Evolutionary conservation across 768 basidiomycete genomes (phyloP).

Genomic region (Amyloporia xantha): DNA sequence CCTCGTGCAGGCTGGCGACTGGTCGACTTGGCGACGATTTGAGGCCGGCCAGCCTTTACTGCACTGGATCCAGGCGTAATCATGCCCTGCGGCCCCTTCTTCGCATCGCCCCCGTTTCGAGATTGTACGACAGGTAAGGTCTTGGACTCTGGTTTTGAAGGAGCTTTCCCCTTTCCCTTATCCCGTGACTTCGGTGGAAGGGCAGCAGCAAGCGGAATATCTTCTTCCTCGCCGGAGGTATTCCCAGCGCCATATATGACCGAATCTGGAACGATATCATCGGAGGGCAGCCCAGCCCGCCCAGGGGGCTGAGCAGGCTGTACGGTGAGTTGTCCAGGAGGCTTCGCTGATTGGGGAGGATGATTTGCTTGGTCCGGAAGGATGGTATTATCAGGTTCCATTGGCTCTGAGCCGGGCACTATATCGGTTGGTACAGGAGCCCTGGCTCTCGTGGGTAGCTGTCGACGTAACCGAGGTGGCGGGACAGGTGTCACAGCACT

Average conservation of each 20-base stretch:
- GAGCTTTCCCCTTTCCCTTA: constrained; percentile 15
- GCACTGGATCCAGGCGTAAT: too few relatives aligned
- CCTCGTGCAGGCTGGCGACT: background rate
- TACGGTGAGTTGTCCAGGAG: too few relatives aligned
- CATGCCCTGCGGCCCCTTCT: too few relatives aligned
- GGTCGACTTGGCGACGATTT: background rate
- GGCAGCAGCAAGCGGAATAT: constrained; percentile 37
- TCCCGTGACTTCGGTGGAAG: constrained; percentile 10
- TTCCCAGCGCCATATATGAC: background rate
- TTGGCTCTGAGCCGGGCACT: constrained; percentile 61
- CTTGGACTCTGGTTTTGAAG: too few relatives aligned
- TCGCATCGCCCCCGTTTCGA: too few relatives aligned
- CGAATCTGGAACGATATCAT: background rate
- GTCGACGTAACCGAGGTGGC: constrained; percentile 3
- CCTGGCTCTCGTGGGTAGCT: constrained; percentile 8
- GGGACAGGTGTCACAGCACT: constrained; percentile 2
- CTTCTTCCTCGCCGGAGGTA: constrained; percentile 22
- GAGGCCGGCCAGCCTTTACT: background rate
- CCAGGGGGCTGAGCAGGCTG: too few relatives aligned
- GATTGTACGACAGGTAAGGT: too few relatives aligned
- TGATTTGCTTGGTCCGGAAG: background rate
- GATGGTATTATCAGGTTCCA: constrained; percentile 25
- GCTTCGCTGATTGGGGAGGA: background rate
- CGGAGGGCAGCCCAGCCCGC: too few relatives aligned
- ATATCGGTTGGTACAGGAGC: constrained; percentile 34